Conservation (phyloP, 805 yeast species). For the Metschnikowia koreensis region DNA sequence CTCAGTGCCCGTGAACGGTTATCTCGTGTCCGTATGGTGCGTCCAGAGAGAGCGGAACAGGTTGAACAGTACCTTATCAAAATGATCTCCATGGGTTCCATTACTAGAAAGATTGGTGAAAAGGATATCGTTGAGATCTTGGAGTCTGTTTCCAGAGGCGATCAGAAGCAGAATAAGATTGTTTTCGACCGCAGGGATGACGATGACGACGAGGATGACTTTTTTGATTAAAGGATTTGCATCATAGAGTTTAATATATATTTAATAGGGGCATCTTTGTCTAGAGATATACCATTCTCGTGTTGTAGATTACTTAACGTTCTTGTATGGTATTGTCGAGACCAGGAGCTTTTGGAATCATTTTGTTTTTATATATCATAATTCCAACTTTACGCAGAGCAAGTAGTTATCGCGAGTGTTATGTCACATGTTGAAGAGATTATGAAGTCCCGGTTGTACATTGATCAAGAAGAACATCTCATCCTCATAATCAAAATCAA, state of each 20-base stretch:
- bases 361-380: no score
- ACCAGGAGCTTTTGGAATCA: no score
- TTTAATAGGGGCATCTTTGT: background rate
- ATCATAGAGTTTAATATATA: background rate
- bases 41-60: constrained; percentile 86
- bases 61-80: constrained; percentile 79
- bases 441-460: no score
- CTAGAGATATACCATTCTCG: no score
- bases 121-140: constrained; percentile 78
- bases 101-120: constrained; percentile 73
- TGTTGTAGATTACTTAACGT: no score
- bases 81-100: constrained; percentile 73
- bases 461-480: no score
- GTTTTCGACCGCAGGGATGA: constrained; percentile 50
- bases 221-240: constrained; percentile 25
- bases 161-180: constrained; percentile 62
- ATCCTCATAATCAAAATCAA: no score
- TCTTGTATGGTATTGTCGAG: no score
- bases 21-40: constrained; percentile 80
- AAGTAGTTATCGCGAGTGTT: no score
- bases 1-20: constrained; percentile 85
- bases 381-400: no score
- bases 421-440: no score
- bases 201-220: constrained; percentile 32
- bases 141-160: constrained; percentile 77